These are phyloP conservation scores for Rhodofomes roseus DNA, from an alignment of 1,284 basidiomycete species.

Conservation along the genomic window DNA sequence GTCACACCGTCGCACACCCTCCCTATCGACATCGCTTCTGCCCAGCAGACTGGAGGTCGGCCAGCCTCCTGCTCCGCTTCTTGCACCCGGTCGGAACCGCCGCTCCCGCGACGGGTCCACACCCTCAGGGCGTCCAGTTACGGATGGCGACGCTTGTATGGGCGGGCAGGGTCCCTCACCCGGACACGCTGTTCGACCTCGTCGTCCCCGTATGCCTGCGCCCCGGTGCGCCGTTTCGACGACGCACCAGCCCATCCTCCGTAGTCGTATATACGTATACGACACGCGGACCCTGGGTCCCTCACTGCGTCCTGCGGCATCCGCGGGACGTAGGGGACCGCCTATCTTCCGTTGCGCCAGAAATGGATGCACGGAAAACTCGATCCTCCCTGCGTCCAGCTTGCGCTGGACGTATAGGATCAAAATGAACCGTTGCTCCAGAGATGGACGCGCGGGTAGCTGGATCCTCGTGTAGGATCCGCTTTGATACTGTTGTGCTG, in stretches of 20 bases:
- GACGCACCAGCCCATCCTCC: neutral
- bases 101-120: neutral
- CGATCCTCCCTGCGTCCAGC: neutral
- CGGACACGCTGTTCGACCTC: neutral
- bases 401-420: neutral
- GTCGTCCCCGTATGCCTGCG: neutral
- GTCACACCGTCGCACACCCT: neutral
- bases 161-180: neutral
- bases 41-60: neutral
- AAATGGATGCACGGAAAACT: no score
- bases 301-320: no score
- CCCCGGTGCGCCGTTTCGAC: neutral
- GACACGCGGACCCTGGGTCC: no score
- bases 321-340: no score
- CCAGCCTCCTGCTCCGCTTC: neutral
- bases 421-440: no score
- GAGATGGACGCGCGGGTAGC: no score
- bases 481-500: no score
- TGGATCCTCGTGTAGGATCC: no score
- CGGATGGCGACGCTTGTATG: neutral
- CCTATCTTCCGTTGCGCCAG: no score
- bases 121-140: neutral
- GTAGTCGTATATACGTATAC: no score
- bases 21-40: neutral
- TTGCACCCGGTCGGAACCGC: neutral